These are phyloP conservation scores for Botrytis fabae DNA, from an alignment of 2,329 filamentous ascomycete species.

Conservation along the genomic window DNA sequence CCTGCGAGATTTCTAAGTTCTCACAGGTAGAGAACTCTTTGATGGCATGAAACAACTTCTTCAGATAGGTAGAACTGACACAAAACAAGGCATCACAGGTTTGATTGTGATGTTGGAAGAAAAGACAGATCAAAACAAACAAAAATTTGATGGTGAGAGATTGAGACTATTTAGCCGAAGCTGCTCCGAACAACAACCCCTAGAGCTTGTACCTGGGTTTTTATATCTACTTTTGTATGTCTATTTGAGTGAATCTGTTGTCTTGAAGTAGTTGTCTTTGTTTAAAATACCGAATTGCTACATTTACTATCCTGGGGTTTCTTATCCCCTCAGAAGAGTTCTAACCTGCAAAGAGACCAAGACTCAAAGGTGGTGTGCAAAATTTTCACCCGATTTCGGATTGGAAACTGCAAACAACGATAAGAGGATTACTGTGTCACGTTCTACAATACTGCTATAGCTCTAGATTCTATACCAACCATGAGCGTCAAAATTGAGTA, in stretches of 20 bases:
- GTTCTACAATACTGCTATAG: neutral
- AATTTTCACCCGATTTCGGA: slow-evolving; percentile 1
- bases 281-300: neutral
- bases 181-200: neutral
- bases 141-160: neutral
- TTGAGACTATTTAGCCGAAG: slow-evolving; percentile 2
- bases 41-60: neutral
- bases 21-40: no score
- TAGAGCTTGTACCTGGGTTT: neutral
- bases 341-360: neutral
- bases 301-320: neutral
- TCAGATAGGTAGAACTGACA: no score
- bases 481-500: slow-evolving; percentile 5
- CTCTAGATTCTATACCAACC: neutral
- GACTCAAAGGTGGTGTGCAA: neutral
- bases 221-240: neutral
- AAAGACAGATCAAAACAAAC: neutral
- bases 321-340: neutral
- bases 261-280: neutral
- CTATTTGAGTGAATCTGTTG: neutral
- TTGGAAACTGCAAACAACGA: neutral
- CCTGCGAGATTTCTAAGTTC: neutral
- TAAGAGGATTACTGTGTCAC: neutral
- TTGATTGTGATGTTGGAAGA: neutral
- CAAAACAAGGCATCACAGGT: neutral